Conservation (phyloP, 2,329 filamentous ascomycete species). For the Ceratocystiopsis minuta region DNA sequence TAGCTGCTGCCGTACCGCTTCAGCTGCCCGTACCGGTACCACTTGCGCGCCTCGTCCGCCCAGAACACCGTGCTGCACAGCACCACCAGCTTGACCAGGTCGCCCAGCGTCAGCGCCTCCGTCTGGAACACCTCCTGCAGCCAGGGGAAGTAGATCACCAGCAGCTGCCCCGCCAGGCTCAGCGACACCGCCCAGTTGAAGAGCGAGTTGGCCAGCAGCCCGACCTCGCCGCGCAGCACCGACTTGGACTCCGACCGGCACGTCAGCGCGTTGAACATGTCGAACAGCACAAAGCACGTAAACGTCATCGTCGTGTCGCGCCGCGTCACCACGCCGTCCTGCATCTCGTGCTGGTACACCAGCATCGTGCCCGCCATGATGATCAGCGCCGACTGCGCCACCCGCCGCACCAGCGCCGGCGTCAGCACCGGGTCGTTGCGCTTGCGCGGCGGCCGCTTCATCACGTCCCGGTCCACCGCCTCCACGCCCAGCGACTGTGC, state of each 20-base stretch:
- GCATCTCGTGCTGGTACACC: conserved; percentile 86
- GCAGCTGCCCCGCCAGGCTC: conserved; percentile 65
- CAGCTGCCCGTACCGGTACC: conserved; percentile 38
- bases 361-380: conserved; percentile 87
- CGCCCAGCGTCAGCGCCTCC: conserved; percentile 57
- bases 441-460: conserved; percentile 74
- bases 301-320: conserved; percentile 99
- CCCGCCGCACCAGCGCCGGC: conserved; percentile 58
- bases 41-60: conserved; percentile 85
- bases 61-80: conserved; percentile 86
- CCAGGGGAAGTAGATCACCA: conserved; percentile 90
- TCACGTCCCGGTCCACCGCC: conserved; percentile 81
- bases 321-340: conserved; percentile 62
- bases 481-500: conserved; percentile 95
- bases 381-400: conserved; percentile 69
- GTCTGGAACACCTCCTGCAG: conserved; percentile 93
- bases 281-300: conserved; percentile 95
- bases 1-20: conserved; percentile 41
- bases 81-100: conserved; percentile 53
- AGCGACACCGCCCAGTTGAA: conserved; percentile 93
- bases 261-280: conserved; percentile 96
- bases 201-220: conserved; percentile 70
- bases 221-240: conserved; percentile 68
- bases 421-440: conserved; percentile 88
- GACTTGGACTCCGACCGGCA: conserved; percentile 88